Conservation (phyloP, 2,329 filamentous ascomycete species). For the Penicillium sp. region DNA sequence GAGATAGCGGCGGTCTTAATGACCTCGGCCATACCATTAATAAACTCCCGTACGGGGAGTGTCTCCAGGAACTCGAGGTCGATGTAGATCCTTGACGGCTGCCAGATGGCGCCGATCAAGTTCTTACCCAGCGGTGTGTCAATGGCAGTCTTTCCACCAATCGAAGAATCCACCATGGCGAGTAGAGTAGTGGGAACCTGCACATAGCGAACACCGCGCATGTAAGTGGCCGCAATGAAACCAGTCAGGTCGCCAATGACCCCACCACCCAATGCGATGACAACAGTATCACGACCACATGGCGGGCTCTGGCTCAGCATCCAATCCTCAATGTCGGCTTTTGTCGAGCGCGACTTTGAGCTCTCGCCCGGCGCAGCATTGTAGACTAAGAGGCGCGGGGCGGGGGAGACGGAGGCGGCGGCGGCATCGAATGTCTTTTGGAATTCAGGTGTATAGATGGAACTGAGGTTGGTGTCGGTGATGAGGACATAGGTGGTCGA, state of each 20-base stretch:
- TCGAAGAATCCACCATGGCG: conserved; percentile 97
- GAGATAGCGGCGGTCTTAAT: conserved; percentile 97
- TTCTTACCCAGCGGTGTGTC: conserved; percentile 97
- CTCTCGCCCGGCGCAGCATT: conserved; percentile 86
- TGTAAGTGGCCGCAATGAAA: conserved; percentile 96
- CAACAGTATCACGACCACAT: conserved; percentile 92
- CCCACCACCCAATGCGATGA: conserved; percentile 90
- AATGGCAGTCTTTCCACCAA: conserved; percentile 97
- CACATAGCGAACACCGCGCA: conserved; percentile 93
- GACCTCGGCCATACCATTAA: conserved; percentile 98
- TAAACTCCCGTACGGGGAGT: conserved; percentile 84
- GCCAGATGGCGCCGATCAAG: conserved; percentile 93
- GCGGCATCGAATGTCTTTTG: conserved; percentile 60
- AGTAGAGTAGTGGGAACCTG: conserved; percentile 94
- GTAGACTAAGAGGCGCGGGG: conserved; percentile 76
- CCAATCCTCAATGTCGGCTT: conserved; percentile 97
- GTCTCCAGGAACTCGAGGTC: conserved; percentile 90
- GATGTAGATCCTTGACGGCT: conserved; percentile 90
- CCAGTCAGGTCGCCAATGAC: conserved; percentile 98
- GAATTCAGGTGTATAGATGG: conserved; percentile 79
- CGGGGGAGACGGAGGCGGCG: conserved; percentile 45
- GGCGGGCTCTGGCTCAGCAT: conserved; percentile 74
- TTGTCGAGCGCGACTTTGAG: conserved; percentile 89
- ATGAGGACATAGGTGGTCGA: conserved; percentile 95
- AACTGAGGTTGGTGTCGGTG: conserved; percentile 88